Conservation (phyloP, 2,329 filamentous ascomycete species). For the Xylariaceae sp. region DNA sequence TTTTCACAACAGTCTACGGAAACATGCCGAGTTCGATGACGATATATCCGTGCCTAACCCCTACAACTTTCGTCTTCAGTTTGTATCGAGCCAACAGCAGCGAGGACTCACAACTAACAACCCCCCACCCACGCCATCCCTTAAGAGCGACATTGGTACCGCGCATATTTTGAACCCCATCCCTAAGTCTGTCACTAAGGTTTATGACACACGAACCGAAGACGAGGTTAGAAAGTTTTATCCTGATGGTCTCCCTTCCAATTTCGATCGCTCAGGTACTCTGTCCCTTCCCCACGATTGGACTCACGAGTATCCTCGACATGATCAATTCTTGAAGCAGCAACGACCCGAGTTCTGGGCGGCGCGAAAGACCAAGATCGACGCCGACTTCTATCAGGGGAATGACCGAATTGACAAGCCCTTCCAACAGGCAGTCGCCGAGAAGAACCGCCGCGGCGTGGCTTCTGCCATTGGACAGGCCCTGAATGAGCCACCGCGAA, state of each 20-base stretch:
- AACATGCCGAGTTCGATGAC: conserved; percentile 18
- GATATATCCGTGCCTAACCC: conserved; percentile 9
- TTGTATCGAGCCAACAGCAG: neutral
- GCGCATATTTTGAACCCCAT: conserved; percentile 1
- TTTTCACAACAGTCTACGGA: conserved; percentile 23
- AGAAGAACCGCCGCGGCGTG: conserved; percentile 25
- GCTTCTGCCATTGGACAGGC: conserved; percentile 32
- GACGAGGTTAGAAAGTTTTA: conserved; percentile 28
- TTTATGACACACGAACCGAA: conserved; percentile 26
- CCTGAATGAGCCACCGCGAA: conserved; percentile 30
- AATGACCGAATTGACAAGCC: conserved; percentile 30
- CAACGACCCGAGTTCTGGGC: conserved; percentile 16
- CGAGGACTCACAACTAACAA: conserved; percentile 4
- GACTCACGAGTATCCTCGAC: conserved; percentile 14
- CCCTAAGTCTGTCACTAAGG: conserved; percentile 2
- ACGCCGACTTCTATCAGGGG: conserved; percentile 37
- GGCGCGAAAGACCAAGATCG: conserved; percentile 25
- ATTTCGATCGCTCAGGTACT: conserved; percentile 19
- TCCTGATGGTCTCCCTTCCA: conserved; percentile 24
- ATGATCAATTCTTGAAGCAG: conserved; percentile 10
- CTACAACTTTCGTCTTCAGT: conserved; percentile 4
- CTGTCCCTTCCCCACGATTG: conserved; percentile 18
- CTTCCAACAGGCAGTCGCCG: conserved; percentile 25
- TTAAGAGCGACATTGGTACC: conserved; percentile 6
- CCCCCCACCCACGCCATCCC: conserved; percentile 7